These are phyloP conservation scores for Proliferodiscus dingleyae DNA, from an alignment of 2,329 filamentous ascomycete species.

Conservation along the genomic window DNA sequence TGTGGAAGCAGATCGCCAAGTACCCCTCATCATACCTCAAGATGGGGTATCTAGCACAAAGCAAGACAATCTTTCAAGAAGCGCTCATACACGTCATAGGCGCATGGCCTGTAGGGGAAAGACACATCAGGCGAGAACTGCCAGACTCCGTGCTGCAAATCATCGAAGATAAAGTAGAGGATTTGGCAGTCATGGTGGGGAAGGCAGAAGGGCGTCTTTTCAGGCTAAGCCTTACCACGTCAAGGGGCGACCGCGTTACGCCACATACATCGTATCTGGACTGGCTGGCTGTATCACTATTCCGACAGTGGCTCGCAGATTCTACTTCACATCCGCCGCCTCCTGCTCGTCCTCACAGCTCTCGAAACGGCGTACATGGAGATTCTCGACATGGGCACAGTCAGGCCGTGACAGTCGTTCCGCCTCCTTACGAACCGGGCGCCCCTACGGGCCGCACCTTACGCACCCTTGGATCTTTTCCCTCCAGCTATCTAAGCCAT, in stretches of 20 bases:
- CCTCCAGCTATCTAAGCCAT: conserved; percentile 66
- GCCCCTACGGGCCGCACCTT: conserved; percentile 68
- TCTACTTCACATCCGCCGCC: conserved; percentile 71
- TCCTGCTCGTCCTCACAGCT: conserved; percentile 35
- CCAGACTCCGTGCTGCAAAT: conserved; percentile 77
- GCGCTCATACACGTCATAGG: conserved; percentile 91
- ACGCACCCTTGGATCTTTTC: conserved; percentile 62
- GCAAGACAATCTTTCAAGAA: conserved; percentile 78
- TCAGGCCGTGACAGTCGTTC: conserved; percentile 29
- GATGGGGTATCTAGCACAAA: conserved; percentile 79
- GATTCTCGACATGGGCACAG: conserved; percentile 16
- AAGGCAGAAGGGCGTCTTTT: conserved; percentile 79
- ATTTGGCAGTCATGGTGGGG: conserved; percentile 76
- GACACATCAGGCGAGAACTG: conserved; percentile 66
- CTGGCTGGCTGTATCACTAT: conserved; percentile 83
- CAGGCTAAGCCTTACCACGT: conserved; percentile 69
- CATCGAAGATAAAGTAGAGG: conserved; percentile 92
- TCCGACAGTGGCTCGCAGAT: conserved; percentile 89
- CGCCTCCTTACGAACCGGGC: conserved; percentile 42
- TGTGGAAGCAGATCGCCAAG: conserved; percentile 96
- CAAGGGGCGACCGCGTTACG: conserved; percentile 74
- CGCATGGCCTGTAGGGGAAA: conserved; percentile 80
- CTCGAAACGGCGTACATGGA: conserved; percentile 16
- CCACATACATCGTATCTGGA: conserved; percentile 78
- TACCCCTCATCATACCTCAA: conserved; percentile 91